phyloP scores from a whole-genome alignment of 2,329 filamentous ascomycete genomes.

The Fusarium buxicola region DNA sequence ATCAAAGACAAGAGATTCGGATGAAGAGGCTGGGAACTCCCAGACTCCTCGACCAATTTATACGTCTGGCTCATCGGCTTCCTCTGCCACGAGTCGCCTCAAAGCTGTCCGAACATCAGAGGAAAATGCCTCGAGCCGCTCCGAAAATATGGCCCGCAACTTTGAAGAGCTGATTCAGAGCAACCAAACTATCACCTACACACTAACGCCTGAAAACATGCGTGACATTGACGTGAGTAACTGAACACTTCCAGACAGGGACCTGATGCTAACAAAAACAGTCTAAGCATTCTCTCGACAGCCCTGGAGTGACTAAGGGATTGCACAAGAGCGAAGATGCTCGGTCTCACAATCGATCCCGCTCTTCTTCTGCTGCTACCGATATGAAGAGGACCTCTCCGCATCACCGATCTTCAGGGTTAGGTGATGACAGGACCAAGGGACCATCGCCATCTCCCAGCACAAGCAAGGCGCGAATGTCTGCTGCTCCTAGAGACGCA shows the following conservation, averaged over 20 bases:
- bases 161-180: conserved; percentile 86
- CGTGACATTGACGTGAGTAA: conserved; percentile 76
- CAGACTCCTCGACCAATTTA: conserved; percentile 55
- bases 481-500: conserved; percentile 73
- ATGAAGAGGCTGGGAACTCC: conserved; percentile 46
- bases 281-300: conserved; percentile 56
- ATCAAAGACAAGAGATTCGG: conserved; percentile 49
- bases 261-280: conserved; percentile 42
- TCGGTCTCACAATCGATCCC: conserved; percentile 56
- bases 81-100: conserved; percentile 62
- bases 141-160: conserved; percentile 72
- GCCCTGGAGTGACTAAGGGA: conserved; percentile 56
- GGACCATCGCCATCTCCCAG: conserved; percentile 35
- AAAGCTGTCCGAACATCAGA: conserved; percentile 69
- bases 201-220: conserved; percentile 83
- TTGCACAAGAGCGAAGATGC: conserved; percentile 61
- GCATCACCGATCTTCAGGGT: conserved; percentile 22
- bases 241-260: no score
- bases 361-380: conserved; percentile 59
- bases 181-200: conserved; percentile 85
- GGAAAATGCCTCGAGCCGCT: conserved; percentile 61
- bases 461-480: conserved; percentile 37
- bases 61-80: conserved; percentile 63
- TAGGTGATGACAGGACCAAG: conserved; percentile 39
- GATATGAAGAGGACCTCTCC: conserved; percentile 50